These are phyloP conservation scores for Eucalyptus marginata DNA, from an alignment of 345 rosid genomes.

Conservation along the genomic window DNA sequence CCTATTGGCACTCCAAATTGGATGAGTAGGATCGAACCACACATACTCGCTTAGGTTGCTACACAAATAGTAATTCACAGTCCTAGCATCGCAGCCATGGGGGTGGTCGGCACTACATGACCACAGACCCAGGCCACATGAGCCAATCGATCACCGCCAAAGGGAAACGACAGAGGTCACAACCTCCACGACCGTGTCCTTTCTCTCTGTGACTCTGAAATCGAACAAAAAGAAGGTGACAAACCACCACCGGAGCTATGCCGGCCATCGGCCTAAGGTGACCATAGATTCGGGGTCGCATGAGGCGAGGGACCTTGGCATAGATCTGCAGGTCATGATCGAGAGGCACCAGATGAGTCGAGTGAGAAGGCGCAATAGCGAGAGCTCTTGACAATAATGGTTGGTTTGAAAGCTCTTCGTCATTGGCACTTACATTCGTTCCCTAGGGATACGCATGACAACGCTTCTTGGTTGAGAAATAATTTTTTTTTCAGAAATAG, in stretches of 20 bases:
- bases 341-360: background rate
- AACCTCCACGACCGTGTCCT: background rate
- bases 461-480: too few relatives aligned
- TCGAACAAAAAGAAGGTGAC: background rate
- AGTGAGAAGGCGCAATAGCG: rapidly evolving
- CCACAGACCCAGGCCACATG: background rate
- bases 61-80: background rate
- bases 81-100: background rate
- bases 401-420: background rate
- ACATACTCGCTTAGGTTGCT: background rate
- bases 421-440: background rate
- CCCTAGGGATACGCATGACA: too few relatives aligned
- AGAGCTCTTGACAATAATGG: background rate
- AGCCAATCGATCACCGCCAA: background rate
- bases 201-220: background rate
- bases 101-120: background rate
- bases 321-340: background rate
- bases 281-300: background rate
- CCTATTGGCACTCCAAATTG: background rate
- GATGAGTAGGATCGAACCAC: background rate
- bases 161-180: background rate
- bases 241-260: background rate
- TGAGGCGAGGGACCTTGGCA: too few relatives aligned
- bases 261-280: background rate
- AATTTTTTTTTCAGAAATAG: too few relatives aligned